A percentile compares a stretch with the other conserved stretches of the same genome.
Evolutionary conservation across 2,329 filamentous ascomycete genomes (phyloP).

Genomic region (Knufia fluminis): DNA sequence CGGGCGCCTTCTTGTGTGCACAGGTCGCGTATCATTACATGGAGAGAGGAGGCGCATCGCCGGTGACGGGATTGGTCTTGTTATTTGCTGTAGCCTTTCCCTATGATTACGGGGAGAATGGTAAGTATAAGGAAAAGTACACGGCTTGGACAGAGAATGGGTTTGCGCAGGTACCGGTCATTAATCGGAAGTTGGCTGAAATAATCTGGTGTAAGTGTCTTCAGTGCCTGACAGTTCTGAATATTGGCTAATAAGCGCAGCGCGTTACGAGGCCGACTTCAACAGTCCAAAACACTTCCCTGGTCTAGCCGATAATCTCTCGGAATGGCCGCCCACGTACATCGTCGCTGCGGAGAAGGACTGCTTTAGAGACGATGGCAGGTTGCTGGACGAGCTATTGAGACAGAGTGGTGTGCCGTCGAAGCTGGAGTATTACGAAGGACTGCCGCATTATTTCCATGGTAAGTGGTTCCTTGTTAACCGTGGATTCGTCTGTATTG

Average conservation of each 20-base stretch:
- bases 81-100: slow-evolving; percentile 15
- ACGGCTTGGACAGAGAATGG: slow-evolving; percentile 18
- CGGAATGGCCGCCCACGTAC: slow-evolving; percentile 17
- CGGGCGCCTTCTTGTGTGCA: slow-evolving; percentile 15
- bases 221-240: not conserved
- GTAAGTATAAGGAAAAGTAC: slow-evolving; percentile 16
- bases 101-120: slow-evolving; percentile 14
- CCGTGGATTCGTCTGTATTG: not conserved
- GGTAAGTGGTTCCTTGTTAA: not conserved
- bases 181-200: slow-evolving; percentile 14
- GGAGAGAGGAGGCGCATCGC: slow-evolving; percentile 13
- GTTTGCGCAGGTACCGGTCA: slow-evolving; percentile 12
- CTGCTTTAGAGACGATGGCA: slow-evolving; percentile 41
- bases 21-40: slow-evolving; percentile 17
- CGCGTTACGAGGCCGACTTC: slow-evolving; percentile 17
- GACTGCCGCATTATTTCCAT: slow-evolving; percentile 34
- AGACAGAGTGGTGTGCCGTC: slow-evolving; percentile 38
- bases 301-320: slow-evolving; percentile 15
- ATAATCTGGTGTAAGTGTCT: slow-evolving; percentile 19
- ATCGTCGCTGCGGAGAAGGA: slow-evolving; percentile 22
- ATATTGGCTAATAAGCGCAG: slow-evolving; percentile 3
- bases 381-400: slow-evolving; percentile 43
- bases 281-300: slow-evolving; percentile 14
- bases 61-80: slow-evolving; percentile 14
- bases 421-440: slow-evolving; percentile 36